Percentiles rank a stretch among this genome's conserved stretches.
phyloP scores from a whole-genome alignment of 2,329 filamentous ascomycete species.

The Xylaria sp. region DNA sequence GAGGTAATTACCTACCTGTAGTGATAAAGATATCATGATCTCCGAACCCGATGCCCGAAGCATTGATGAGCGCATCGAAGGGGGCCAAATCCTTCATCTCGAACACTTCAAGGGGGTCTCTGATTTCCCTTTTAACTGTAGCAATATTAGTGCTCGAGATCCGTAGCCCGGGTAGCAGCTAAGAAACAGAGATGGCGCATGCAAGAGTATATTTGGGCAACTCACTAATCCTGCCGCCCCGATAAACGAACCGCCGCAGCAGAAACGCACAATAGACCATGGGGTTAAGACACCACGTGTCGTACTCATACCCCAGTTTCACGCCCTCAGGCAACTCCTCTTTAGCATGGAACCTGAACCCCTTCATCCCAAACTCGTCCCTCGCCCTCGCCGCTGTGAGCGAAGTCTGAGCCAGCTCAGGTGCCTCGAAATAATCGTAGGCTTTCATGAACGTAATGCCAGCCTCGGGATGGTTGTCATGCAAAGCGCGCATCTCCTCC shows the following conservation, averaged over 20 bases:
- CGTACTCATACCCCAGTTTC: constrained; percentile 55
- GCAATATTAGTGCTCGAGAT: constrained; percentile 31
- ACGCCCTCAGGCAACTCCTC: constrained; percentile 51
- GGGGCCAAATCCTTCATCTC: constrained; percentile 37
- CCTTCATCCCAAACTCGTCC: constrained; percentile 42
- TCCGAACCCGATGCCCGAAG: constrained; percentile 52
- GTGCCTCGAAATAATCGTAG: constrained; percentile 58
- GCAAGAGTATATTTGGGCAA: neutral
- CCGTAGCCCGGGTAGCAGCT: too few species aligned
- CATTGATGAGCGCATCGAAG: constrained; percentile 50
- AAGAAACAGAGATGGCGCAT: neutral
- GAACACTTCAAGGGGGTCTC: constrained; percentile 48
- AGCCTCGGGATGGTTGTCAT: constrained; percentile 42
- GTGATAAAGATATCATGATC: constrained; percentile 51
- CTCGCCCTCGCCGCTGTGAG: constrained; percentile 43
- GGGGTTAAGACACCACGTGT: constrained; percentile 60
- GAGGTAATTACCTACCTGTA: constrained; percentile 41
- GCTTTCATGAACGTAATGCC: constrained; percentile 57
- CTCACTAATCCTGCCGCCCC: constrained; percentile 42
- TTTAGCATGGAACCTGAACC: constrained; percentile 45
- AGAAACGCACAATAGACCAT: constrained; percentile 59
- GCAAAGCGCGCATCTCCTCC: constrained; percentile 47
- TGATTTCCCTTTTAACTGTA: constrained; percentile 42
- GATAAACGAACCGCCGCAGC: constrained; percentile 48
- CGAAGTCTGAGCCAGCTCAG: constrained; percentile 46